phyloP scores from a whole-genome alignment of 2,329 filamentous ascomycete genomes.

The Microcera coccophila region DNA sequence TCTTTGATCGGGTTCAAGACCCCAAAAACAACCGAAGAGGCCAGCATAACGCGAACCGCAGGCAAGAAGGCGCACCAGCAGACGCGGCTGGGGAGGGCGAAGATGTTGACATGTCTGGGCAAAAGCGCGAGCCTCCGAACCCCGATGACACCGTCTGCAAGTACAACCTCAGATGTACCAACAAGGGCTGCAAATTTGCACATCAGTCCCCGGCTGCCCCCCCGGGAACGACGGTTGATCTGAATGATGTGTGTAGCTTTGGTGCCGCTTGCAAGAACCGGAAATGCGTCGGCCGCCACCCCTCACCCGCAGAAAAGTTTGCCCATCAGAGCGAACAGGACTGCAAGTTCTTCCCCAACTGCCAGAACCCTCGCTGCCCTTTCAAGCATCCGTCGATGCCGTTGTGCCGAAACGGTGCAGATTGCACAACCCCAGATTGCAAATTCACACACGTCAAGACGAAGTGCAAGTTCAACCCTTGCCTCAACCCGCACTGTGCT shows the following conservation, averaged over 20 bases:
- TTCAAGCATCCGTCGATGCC: constrained; percentile 88
- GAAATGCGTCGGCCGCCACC: constrained; percentile 89
- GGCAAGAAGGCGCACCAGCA: constrained; percentile 31
- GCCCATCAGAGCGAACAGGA: constrained; percentile 79
- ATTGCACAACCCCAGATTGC: constrained; percentile 77
- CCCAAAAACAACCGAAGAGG: constrained; percentile 50
- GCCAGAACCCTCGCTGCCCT: constrained; percentile 79
- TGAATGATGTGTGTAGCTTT: constrained; percentile 75
- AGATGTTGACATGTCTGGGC: constrained; percentile 61
- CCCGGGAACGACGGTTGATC: constrained; percentile 70
- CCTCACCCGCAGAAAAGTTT: constrained; percentile 77
- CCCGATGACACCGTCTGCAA: constrained; percentile 74
- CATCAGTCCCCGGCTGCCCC: constrained; percentile 91
- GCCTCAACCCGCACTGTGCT: constrained; percentile 79
- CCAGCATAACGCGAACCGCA: constrained; percentile 37
- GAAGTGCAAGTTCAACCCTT: constrained; percentile 87
- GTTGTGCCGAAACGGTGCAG: constrained; percentile 83
- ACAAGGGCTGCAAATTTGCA: constrained; percentile 85
- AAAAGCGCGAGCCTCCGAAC: constrained; percentile 51
- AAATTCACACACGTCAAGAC: constrained; percentile 85
- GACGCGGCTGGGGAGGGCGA: constrained; percentile 41
- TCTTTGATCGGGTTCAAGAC: constrained; percentile 70
- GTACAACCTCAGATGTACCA: constrained; percentile 84
- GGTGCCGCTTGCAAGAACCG: constrained; percentile 92
- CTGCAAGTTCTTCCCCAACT: constrained; percentile 89